Percentiles rank a stretch among this genome's conserved stretches.
Conservation (phyloP, 768 basidiomycete genomes). For the Podaxis sp. region DNA sequence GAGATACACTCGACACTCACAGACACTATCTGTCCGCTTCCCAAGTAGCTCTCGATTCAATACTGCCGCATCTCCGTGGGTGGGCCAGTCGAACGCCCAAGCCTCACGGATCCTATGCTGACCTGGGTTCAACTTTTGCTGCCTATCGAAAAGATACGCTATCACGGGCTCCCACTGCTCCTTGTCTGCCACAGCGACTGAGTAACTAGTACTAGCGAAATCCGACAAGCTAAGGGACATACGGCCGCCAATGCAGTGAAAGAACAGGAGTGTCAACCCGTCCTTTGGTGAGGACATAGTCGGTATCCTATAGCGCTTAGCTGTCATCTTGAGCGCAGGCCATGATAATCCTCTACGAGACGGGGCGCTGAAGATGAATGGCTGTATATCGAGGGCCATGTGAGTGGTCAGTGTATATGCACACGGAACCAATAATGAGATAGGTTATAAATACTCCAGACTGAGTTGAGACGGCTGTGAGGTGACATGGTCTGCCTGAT, state of each 20-base stretch:
- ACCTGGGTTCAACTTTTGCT: slow-evolving; percentile 19
- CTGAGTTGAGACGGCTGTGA: background rate
- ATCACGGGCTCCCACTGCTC: slow-evolving; percentile 57
- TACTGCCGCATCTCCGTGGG: slow-evolving; percentile 47
- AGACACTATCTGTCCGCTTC: slow-evolving; percentile 32
- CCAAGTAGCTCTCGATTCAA: slow-evolving; percentile 37
- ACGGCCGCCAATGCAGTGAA: slow-evolving; percentile 51
- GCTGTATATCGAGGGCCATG: slow-evolving; percentile 9
- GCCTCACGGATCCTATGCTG: slow-evolving; percentile 37
- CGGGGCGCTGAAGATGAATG: slow-evolving; percentile 24
- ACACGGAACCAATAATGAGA: background rate
- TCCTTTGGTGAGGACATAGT: slow-evolving; percentile 25
- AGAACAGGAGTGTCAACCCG: slow-evolving; percentile 46
- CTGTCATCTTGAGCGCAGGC: slow-evolving; percentile 38
- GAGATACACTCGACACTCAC: slow-evolving; percentile 25
- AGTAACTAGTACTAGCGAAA: background rate
- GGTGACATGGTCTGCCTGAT: background rate
- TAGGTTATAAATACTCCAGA: background rate
- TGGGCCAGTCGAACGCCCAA: slow-evolving; percentile 53
- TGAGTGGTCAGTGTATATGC: background rate
- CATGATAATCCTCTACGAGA: slow-evolving; percentile 15
- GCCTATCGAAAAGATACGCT: slow-evolving; percentile 33
- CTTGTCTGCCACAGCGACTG: slow-evolving; percentile 38
- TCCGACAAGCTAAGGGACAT: slow-evolving; percentile 20
- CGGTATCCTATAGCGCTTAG: slow-evolving; percentile 40